Base-by-base conservation (phyloP, 768 basidiomycete species). In the Russula sp. region DNA sequence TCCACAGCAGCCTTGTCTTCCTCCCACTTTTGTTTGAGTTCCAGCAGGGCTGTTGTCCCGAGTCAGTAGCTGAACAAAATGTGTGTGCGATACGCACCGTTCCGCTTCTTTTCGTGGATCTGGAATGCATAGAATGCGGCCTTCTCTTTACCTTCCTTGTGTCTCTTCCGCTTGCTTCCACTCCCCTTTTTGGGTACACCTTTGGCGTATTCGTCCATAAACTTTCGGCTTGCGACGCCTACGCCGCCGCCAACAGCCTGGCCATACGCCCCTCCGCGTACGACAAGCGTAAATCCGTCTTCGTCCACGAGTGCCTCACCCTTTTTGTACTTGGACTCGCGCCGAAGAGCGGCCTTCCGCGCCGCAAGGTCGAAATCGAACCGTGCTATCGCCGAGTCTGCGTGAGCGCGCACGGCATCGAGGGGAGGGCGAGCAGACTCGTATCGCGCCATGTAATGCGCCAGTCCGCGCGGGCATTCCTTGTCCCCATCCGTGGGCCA, bases 281-380 rank as follows among this genome's bases (percentile, higher is more conserved):
- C 90, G 39, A 98, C 94, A 13, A 98, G 82, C 11, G 93, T 96
- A 72, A 96, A 98, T 2, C 94, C 94, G 64, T 98, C 94, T 62
- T 90, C 93, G 71, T 98, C 94, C 46, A 96, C 89, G 59, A 96
- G 79, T 7, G 89, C 92, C 69, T 93, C 92, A 22, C 91, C 90
- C 70, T 91, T 90, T 66, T 76, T 80, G 69, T 88, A 90, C 70
- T 83, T 79, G 25, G 83, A 82, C 69, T 81, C 79, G 65, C 81
- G 83, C 54, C 61, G 60, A 49, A 65, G 54, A 5, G 56, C 48
- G 0, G 60, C 60, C 70, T 79, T 84, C 65, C 75, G 75, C 72
- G 82, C 83, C 34, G 82, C 81, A 43, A 81, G 75, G 60, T 87
- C 80, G 70, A 85, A 84, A 69, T 96, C 94, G 76, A 84, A 93